Percentiles rank a stretch among this genome's conserved stretches.
Evolutionary conservation across 2,329 filamentous ascomycete species (phyloP).

Genomic region (Endoconidiophora laricicola): DNA sequence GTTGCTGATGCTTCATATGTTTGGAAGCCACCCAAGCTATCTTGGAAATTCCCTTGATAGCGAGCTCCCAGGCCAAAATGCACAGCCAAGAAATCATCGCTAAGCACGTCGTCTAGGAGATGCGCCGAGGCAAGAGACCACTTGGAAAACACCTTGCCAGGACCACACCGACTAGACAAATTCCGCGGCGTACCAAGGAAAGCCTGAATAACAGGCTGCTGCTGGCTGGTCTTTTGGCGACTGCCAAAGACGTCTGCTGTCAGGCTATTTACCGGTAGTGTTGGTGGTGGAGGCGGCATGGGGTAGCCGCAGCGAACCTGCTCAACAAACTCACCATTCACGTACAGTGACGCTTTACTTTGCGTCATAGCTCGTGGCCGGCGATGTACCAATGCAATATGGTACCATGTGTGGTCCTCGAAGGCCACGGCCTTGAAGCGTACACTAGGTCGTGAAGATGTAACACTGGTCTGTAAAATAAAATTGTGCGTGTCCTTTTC

Average conservation of each 20-base stretch:
- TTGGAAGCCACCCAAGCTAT: conserved; percentile 87
- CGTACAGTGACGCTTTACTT: conserved; percentile 72
- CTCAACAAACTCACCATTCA: conserved; percentile 87
- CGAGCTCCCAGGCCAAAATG: conserved; percentile 77
- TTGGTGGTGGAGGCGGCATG: conserved; percentile 51
- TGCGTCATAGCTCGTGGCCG: conserved; percentile 52
- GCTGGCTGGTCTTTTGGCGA: neutral
- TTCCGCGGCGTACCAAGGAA: conserved; percentile 88
- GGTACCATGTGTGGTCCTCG: conserved; percentile 70
- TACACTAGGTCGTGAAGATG: conserved; percentile 70
- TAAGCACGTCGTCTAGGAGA: conserved; percentile 71
- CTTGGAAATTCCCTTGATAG: conserved; percentile 93
- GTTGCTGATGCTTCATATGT: conserved; percentile 89
- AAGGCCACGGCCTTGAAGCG: conserved; percentile 78
- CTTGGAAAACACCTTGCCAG: conserved; percentile 55
- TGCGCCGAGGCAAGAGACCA: conserved; percentile 88
- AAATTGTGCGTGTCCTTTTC: conserved; percentile 88
- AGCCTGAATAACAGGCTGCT: conserved; percentile 48
- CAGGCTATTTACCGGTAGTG: conserved; percentile 21
- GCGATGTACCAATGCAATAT: conserved; percentile 76
- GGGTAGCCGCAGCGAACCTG: conserved; percentile 84
- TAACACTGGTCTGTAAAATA: conserved; percentile 89
- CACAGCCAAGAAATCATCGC: conserved; percentile 82
- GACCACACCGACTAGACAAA: conserved; percentile 58
- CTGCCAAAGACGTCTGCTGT: conserved; percentile 15